Base-by-base conservation (phyloP, 2,329 filamentous ascomycete species). In the Iodosphaeria phyllophila region DNA sequence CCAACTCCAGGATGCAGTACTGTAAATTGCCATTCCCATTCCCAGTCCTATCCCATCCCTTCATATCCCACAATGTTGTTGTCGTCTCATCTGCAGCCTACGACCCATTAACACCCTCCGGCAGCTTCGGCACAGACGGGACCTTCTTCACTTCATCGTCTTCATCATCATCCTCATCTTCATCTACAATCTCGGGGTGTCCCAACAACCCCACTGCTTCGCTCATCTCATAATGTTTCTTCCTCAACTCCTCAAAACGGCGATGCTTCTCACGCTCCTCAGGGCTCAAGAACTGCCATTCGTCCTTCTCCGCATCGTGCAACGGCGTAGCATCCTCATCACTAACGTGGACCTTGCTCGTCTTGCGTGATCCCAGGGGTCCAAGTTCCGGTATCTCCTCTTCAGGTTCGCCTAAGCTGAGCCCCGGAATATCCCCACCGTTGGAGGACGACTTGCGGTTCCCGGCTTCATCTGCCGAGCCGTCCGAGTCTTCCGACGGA, bases 171-270 rank as follows among this genome's bases (percentile, higher is more conserved):
- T 71, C 67, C 2, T 65, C 60, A 35, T 61, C 45, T n/a, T 67
- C 68, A 24, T 70, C 66, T 23, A 75, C 40, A 4, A 66, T 57
- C 41, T 77, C 73, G 4, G 74, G 70, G 41, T 80, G 74, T 9
- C 82, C 84, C 35, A 98, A 65, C 26, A 95, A 54, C 42, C 74
- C 68, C 41, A 89, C 92, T 30, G 93, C 83, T 43, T 89, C 77
- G 54, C 70, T 82, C 89, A 98, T 98, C 61, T 98, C 89, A 52
- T 98, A 98, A 52, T 98, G 89, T 58, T 74, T 86, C 71, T 89
- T 93, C 43, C 89, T 69, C 58, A 82, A 64, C 54, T 79, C 63
- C 55, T 93, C 84, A 48, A 98, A 98, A 46, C 77, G 71, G 44
- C 65, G 69, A 51, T 98, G 89, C 60, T 95, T 93, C 56, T 89